These are phyloP conservation scores for Elasticomyces elasticus DNA, from an alignment of 495 filamentous ascomycete genomes.

Conservation along the genomic window DNA sequence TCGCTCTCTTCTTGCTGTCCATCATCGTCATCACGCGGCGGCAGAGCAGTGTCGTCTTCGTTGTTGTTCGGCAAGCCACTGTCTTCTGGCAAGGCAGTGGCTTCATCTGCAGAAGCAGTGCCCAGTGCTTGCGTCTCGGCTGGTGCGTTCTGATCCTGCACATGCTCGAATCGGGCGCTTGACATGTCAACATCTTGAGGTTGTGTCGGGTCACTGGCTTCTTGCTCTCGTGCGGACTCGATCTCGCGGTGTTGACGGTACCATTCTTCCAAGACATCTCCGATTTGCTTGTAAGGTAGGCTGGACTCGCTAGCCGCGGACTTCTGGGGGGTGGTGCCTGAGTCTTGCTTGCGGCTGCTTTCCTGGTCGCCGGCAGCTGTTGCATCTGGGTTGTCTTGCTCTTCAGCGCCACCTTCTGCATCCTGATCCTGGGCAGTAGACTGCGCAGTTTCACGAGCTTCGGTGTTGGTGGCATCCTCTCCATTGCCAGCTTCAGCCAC, in stretches of 20 bases:
- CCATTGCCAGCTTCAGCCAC: constrained; percentile 8
- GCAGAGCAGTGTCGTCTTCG: constrained; percentile 44
- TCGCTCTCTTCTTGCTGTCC: constrained; percentile 41
- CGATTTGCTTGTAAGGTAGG: constrained; percentile 80
- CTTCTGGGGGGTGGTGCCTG: background rate
- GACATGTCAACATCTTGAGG: constrained; percentile 54
- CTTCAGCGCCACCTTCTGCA: constrained; percentile 1
- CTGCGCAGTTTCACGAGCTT: background rate
- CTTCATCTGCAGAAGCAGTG: constrained; percentile 77
- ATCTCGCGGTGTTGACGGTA: constrained; percentile 77
- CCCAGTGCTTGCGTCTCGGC: constrained; percentile 87
- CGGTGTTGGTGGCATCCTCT: background rate
- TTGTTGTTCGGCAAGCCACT: constrained; percentile 69
- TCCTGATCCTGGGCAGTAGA: background rate
- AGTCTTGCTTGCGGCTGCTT: background rate
- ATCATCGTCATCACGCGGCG: constrained; percentile 49
- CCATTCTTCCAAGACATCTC: constrained; percentile 88
- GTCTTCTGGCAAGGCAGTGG: constrained; percentile 66
- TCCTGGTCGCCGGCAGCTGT: background rate
- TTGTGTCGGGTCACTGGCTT: constrained; percentile 35
- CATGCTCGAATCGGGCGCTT: constrained; percentile 76
- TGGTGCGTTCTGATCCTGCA: constrained; percentile 67
- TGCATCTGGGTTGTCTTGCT: background rate
- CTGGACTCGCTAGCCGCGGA: constrained; percentile 14
- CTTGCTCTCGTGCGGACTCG: constrained; percentile 52